Evolutionary conservation across 352 stramenopile genomes (phyloP).

Genomic region (Globisporangium cylindrosporum): DNA sequence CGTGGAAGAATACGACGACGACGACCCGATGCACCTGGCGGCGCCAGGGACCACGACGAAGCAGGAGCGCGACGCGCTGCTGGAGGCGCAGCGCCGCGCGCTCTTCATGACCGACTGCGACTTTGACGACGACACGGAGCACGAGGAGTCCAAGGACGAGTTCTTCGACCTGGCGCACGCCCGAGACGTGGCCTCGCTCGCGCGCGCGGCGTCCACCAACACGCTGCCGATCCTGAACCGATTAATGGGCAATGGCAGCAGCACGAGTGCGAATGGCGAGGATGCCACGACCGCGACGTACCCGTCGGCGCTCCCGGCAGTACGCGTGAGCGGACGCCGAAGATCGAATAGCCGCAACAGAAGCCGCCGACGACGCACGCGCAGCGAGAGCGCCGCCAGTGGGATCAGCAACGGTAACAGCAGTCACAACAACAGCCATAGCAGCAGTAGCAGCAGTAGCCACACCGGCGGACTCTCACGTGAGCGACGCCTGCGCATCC

Average conservation of each 20-base stretch:
- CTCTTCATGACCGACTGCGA: constrained; percentile 22
- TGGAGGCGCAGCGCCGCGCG: not conserved
- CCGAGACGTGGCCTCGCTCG: constrained; percentile 11
- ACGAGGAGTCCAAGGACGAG: constrained; percentile 24
- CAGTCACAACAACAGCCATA: constrained; percentile 26
- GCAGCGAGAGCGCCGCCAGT: constrained; percentile 34
- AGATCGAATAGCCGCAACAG: constrained; percentile 30
- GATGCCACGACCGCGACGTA: constrained; percentile 15
- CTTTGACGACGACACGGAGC: constrained; percentile 38
- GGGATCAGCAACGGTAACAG: constrained; percentile 11
- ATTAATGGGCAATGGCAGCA: not conserved
- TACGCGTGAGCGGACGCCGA: constrained; percentile 24
- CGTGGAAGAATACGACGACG: constrained; percentile 33
- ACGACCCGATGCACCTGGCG: not conserved
- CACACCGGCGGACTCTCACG: constrained; percentile 11
- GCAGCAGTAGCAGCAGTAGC: constrained; percentile 22
- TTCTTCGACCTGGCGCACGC: constrained; percentile 13
- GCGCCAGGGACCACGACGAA: not conserved
- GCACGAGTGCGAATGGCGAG: not conserved
- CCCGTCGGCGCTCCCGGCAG: constrained; percentile 13
- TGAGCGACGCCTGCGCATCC: constrained; percentile 52
- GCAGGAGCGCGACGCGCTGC: not conserved
- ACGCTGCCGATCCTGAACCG: constrained; percentile 12
- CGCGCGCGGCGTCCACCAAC: constrained; percentile 14
- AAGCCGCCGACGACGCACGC: constrained; percentile 29